Percentiles rank a stretch among this genome's conserved stretches.
phyloP scores from a whole-genome alignment of 257 asterid species.

The Forsythia viridissima region DNA sequence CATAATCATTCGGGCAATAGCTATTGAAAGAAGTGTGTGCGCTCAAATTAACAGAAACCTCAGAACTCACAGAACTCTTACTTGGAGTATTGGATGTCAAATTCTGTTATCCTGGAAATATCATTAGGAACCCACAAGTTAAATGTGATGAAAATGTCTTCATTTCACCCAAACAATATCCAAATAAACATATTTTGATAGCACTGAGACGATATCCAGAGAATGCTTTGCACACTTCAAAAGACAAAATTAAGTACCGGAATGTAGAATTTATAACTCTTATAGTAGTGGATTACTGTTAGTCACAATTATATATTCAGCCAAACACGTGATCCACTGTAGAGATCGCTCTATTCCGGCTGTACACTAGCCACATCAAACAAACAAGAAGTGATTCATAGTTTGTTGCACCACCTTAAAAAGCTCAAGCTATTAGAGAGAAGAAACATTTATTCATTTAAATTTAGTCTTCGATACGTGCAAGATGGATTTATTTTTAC shows the following conservation, averaged over 20 bases:
- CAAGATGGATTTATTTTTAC: neutral
- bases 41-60: slow-evolving; percentile 57
- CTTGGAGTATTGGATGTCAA: slow-evolving; percentile 75
- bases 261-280: neutral
- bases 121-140: slow-evolving; percentile 17
- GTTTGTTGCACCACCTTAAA: neutral
- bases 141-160: slow-evolving; percentile 9
- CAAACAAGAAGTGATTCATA: neutral
- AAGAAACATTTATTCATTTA: neutral
- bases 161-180: neutral
- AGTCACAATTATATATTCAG: neutral
- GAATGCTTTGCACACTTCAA: neutral
- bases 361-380: neutral
- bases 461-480: neutral
- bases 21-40: slow-evolving; percentile 60
- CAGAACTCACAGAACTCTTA: slow-evolving; percentile 72
- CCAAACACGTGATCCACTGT: neutral
- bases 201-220: neutral
- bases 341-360: neutral
- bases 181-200: neutral
- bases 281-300: neutral
- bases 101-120: slow-evolving; percentile 56
- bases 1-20: slow-evolving; percentile 41
- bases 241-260: neutral
- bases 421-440: neutral